Conservation (phyloP, 2,329 filamentous ascomycete species). For the Claviceps africana region DNA sequence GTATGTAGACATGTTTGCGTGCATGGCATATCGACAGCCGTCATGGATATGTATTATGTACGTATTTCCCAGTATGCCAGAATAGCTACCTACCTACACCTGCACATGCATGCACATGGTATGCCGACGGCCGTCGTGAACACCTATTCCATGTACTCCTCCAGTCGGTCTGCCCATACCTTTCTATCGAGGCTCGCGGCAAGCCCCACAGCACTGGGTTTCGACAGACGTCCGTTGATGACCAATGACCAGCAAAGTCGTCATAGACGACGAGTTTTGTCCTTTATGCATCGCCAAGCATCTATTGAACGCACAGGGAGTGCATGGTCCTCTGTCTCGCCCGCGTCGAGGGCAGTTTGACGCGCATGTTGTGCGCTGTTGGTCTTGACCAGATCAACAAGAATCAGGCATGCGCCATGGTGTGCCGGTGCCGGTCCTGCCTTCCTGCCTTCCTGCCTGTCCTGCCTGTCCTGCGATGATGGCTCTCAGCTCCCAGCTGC, state of each 20-base stretch:
- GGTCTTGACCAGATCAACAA: not conserved
- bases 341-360: not conserved
- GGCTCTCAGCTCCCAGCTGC: not conserved
- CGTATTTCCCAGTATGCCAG: too few relatives aligned
- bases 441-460: too few relatives aligned
- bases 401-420: not conserved
- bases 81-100: too few relatives aligned
- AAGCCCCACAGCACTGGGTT: too few relatives aligned
- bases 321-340: too few relatives aligned
- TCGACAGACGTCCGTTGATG: not conserved
- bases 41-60: too few relatives aligned
- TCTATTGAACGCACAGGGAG: not conserved
- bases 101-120: not conserved
- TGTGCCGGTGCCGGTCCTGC: not conserved
- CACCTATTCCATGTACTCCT: not conserved
- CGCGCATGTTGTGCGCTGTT: not conserved
- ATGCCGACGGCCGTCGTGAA: not conserved
- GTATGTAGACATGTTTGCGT: too few relatives aligned
- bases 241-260: not conserved
- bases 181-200: not conserved
- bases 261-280: not conserved
- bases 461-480: not conserved
- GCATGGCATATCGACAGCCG: too few relatives aligned
- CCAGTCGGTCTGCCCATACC: not conserved
- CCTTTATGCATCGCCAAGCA: not conserved